Conservation (phyloP, 495 filamentous ascomycete species). For the Xylaria venustula region DNA sequence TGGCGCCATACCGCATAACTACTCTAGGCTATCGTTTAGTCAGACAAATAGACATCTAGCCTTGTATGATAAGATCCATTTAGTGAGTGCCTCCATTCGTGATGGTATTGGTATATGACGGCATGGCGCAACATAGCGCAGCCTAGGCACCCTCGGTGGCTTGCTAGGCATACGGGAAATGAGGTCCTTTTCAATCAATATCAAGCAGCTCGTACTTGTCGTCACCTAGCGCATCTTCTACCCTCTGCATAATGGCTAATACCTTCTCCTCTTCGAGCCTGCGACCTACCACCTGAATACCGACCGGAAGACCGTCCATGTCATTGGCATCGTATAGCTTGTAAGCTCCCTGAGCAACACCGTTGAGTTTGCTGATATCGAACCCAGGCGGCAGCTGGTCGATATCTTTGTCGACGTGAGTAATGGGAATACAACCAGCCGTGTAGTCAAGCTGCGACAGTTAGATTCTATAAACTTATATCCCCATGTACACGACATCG, state of each 20-base stretch:
- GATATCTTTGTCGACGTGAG: conserved; percentile 68
- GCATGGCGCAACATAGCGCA: neutral
- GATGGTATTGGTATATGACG: neutral
- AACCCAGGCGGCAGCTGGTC: conserved; percentile 65
- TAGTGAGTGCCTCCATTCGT: neutral
- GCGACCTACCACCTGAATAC: conserved; percentile 80
- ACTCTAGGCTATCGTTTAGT: too few relatives aligned
- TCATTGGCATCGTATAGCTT: conserved; percentile 77
- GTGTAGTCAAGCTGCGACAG: conserved; percentile 72
- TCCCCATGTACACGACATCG: neutral
- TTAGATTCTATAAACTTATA: conserved; percentile 2
- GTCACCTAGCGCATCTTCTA: conserved; percentile 71
- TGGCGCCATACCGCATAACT: too few relatives aligned
- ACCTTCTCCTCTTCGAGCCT: conserved; percentile 92
- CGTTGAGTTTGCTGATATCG: conserved; percentile 64
- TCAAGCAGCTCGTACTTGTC: conserved; percentile 66
- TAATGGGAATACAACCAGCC: conserved; percentile 81
- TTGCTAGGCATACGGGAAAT: neutral
- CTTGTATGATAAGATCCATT: too few relatives aligned
- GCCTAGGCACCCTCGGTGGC: neutral
- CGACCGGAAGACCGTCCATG: conserved; percentile 89
- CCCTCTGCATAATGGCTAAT: conserved; percentile 74
- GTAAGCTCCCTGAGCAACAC: conserved; percentile 80
- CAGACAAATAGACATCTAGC: too few relatives aligned
- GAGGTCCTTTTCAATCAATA: conserved; percentile 21